These are phyloP conservation scores for Vigna reflexopilosa DNA, from an alignment of 306 rosid genomes.

Conservation along the genomic window DNA sequence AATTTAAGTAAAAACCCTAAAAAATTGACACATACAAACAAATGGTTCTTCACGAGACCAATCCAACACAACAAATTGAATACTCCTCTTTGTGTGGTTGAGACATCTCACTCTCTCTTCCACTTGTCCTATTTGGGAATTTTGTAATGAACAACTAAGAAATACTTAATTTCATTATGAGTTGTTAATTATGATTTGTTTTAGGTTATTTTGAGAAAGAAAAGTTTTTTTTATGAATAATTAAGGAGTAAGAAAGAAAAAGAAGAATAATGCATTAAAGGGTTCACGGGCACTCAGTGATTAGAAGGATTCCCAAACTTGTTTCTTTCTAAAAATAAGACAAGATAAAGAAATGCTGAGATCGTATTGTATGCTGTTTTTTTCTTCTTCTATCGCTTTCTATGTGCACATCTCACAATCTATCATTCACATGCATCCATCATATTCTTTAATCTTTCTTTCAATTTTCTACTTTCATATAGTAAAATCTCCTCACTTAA, in stretches of 20 bases:
- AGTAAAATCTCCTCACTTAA: background rate
- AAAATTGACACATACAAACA: constrained; percentile 20
- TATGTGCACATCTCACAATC: constrained; percentile 46
- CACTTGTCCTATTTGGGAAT: too few species aligned
- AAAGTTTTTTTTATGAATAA: too few species aligned
- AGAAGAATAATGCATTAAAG: background rate
- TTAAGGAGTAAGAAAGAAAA: background rate
- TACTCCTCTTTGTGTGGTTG: background rate
- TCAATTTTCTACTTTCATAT: too few species aligned
- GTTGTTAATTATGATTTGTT: too few species aligned
- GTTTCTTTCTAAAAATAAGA: constrained; percentile 18
- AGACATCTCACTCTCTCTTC: too few species aligned
- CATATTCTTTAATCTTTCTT: background rate
- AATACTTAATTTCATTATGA: too few species aligned
- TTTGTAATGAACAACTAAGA: too few species aligned
- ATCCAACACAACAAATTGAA: constrained; percentile 33
- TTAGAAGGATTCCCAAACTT: constrained; percentile 12
- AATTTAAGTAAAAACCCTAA: background rate
- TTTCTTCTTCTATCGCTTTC: constrained; percentile 19
- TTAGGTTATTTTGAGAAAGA: too few species aligned
- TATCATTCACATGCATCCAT: constrained; percentile 45
- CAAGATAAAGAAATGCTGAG: constrained; percentile 28
- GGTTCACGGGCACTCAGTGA: constrained; percentile 51
- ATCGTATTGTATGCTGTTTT: constrained; percentile 36
- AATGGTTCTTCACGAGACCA: constrained; percentile 44